Percentiles rank a stretch among this genome's conserved stretches.
Conservation (phyloP, 306 rosid species). For the Dalbergia cultrata region DNA sequence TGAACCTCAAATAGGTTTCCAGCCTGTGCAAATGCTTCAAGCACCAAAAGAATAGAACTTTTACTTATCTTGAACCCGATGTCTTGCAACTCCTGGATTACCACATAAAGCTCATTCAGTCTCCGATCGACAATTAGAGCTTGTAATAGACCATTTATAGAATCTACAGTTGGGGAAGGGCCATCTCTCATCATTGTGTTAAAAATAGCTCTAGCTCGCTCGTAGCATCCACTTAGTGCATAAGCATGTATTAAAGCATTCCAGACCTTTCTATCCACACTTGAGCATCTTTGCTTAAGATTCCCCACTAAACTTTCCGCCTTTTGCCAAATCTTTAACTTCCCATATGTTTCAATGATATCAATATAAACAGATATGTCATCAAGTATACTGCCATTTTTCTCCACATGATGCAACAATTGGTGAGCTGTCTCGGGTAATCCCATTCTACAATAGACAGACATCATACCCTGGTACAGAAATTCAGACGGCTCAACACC, state of each 20-base stretch:
- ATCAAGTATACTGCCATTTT: constrained; percentile 57
- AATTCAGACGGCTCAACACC: constrained; percentile 71
- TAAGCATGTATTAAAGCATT: constrained; percentile 91
- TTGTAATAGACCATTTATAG: constrained; percentile 83
- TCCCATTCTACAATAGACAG: constrained; percentile 69
- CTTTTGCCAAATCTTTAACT: constrained; percentile 85
- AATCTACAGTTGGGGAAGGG: constrained; percentile 85
- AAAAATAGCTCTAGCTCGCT: constrained; percentile 91
- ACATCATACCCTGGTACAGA: constrained; percentile 73
- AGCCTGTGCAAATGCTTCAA: constrained; percentile 85
- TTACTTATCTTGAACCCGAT: constrained; percentile 89
- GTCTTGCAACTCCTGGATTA: constrained; percentile 93
- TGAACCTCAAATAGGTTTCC: constrained; percentile 89
- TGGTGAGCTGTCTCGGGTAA: constrained; percentile 92
- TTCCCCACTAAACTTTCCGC: constrained; percentile 92
- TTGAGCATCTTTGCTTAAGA: constrained; percentile 62
- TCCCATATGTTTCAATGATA: constrained; percentile 81
- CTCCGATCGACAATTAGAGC: constrained; percentile 84
- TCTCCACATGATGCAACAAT: constrained; percentile 72
- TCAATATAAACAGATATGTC: constrained; percentile 55
- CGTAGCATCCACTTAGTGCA: constrained; percentile 86
- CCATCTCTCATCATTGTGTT: constrained; percentile 96
- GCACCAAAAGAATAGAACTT: constrained; percentile 87
- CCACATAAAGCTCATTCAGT: constrained; percentile 84
- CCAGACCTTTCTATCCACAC: constrained; percentile 85